Conservation (phyloP, 805 yeast genomes). For the Suhomyces emberorum region DNA sequence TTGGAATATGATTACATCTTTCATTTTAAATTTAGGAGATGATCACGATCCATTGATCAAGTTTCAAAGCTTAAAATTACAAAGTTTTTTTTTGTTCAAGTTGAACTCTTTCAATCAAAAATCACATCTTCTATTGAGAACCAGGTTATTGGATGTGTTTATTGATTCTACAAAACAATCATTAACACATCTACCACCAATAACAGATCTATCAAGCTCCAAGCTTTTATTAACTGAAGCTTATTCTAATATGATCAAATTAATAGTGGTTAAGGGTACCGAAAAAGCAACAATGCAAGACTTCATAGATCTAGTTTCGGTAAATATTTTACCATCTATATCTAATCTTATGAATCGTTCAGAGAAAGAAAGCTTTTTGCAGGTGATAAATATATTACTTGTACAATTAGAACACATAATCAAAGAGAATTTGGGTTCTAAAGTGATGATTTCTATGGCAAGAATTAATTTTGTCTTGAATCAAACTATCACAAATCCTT, state of each 20-base stretch:
- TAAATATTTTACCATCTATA: constrained; percentile 20
- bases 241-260: constrained; percentile 16
- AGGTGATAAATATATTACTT: constrained; percentile 14
- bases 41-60: constrained; percentile 29
- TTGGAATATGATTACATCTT: constrained; percentile 30
- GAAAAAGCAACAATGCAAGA: constrained; percentile 1
- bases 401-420: constrained; percentile 12
- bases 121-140: constrained; percentile 12
- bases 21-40: constrained; percentile 32
- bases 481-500: constrained; percentile 30
- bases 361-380: constrained; percentile 9
- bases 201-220: constrained; percentile 23
- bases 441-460: constrained; percentile 23
- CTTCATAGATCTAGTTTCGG: constrained; percentile 21
- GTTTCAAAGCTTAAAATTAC: constrained; percentile 21
- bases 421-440: constrained; percentile 8
- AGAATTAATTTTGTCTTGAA: constrained; percentile 27
- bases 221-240: constrained; percentile 18
- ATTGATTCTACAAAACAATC: constrained; percentile 22
- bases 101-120: neutral
- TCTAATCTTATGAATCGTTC: constrained; percentile 17
- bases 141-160: constrained; percentile 28
- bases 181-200: constrained; percentile 26
- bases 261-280: constrained; percentile 10
- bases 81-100: constrained; percentile 12